Percentiles rank a stretch among this genome's conserved stretches.
These are phyloP conservation scores for Torulaspora gathmanii DNA, from an alignment of 805 yeast genomes.

Conservation along the genomic window DNA sequence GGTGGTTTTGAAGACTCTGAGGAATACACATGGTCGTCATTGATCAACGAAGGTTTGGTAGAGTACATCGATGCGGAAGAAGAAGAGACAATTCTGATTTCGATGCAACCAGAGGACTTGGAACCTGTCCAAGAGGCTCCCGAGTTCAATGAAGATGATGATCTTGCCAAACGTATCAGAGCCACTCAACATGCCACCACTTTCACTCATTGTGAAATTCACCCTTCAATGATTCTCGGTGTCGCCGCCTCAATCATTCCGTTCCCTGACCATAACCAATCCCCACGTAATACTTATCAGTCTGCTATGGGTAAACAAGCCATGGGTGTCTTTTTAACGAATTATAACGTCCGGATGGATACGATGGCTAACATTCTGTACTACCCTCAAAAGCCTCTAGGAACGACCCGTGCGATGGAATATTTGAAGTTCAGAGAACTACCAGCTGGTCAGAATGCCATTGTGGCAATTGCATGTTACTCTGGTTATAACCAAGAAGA, in stretches of 20 bases:
- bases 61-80: constrained; percentile 99
- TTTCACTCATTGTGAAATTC: constrained; percentile 98
- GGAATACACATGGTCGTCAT: constrained; percentile 78
- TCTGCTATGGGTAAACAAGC: constrained; percentile 99
- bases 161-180: constrained; percentile 74
- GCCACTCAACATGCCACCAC: constrained; percentile 68
- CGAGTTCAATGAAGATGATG: constrained; percentile 43
- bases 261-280: constrained; percentile 99
- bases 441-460: constrained; percentile 98
- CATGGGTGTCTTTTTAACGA: constrained; percentile 97
- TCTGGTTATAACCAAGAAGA: constrained; percentile 99
- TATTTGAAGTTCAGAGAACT: constrained; percentile 93
- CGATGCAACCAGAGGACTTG: constrained; percentile 97
- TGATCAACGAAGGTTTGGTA: constrained; percentile 79
- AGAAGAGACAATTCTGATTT: constrained; percentile 97
- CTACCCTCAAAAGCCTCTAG: constrained; percentile 97
- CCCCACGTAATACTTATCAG: constrained; percentile 98
- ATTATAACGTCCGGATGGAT: constrained; percentile 96
- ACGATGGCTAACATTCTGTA: constrained; percentile 98
- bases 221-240: constrained; percentile 97
- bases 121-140: constrained; percentile 54
- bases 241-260: constrained; percentile 99
- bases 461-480: constrained; percentile 97
- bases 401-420: constrained; percentile 98
- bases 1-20: constrained; percentile 49